Conservation (phyloP, 164 flowering plant genomes). For the Aristolochia contorta region DNA sequence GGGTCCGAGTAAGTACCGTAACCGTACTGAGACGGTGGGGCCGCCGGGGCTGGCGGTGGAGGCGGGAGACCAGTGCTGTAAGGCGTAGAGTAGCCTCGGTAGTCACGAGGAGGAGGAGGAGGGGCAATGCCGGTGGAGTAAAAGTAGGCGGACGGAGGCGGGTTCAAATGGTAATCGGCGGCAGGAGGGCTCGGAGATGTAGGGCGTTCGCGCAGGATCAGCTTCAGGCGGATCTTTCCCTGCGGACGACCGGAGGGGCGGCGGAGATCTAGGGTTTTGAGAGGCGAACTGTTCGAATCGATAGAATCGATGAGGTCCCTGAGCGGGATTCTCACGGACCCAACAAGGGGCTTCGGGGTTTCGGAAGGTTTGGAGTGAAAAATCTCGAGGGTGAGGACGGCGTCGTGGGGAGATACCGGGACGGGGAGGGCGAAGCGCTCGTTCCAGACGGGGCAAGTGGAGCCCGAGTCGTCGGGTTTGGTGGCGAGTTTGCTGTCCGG, state of each 20-base stretch:
- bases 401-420: slow-evolving; percentile 21
- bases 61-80: slow-evolving; percentile 6
- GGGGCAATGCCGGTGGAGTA: slow-evolving; percentile 43
- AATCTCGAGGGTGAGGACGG: slow-evolving; percentile 51
- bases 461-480: slow-evolving; percentile 53
- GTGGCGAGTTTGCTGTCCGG: slow-evolving; percentile 66
- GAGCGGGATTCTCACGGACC: slow-evolving; percentile 38
- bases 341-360: slow-evolving; percentile 59
- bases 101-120: slow-evolving; percentile 19
- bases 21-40: slow-evolving; percentile 11
- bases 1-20: slow-evolving; percentile 26
- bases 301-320: slow-evolving; percentile 26
- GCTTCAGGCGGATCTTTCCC: slow-evolving; percentile 62
- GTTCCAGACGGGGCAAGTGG: slow-evolving; percentile 76
- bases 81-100: slow-evolving; percentile 19
- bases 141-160: slow-evolving; percentile 28
- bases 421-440: slow-evolving; percentile 56
- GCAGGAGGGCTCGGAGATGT: slow-evolving; percentile 14
- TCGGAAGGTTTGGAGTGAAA: slow-evolving; percentile 65
- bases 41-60: slow-evolving; percentile 22
- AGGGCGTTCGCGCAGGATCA: slow-evolving; percentile 44
- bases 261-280: slow-evolving; percentile 40
- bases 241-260: slow-evolving; percentile 92
- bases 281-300: slow-evolving; percentile 8
- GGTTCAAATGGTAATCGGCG: slow-evolving; percentile 35